These are phyloP conservation scores for Calycina herbarum DNA, from an alignment of 2,329 filamentous ascomycete genomes.

Conservation along the genomic window DNA sequence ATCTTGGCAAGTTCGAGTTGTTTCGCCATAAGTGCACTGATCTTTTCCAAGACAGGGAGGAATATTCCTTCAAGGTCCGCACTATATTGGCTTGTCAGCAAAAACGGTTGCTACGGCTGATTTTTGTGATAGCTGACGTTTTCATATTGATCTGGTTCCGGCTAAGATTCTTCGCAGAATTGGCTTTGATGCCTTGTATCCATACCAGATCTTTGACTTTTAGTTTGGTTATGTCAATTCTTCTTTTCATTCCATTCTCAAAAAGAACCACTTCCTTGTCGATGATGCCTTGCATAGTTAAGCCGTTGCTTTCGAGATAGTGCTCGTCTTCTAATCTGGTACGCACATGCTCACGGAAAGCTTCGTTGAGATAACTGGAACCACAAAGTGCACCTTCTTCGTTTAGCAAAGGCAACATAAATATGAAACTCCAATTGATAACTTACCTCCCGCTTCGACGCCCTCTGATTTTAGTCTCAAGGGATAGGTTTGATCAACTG, in stretches of 20 bases:
- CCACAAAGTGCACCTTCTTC: slow-evolving; percentile 15
- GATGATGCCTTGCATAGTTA: slow-evolving; percentile 16
- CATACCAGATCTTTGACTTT: not conserved
- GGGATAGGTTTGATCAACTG: slow-evolving; percentile 24
- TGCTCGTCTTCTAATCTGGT: slow-evolving; percentile 16
- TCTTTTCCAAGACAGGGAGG: slow-evolving; percentile 4
- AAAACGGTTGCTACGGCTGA: not conserved
- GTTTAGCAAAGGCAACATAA: not conserved
- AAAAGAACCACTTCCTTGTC: slow-evolving; percentile 17
- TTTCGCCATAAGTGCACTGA: slow-evolving; percentile 12
- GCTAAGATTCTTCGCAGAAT: slow-evolving; percentile 9
- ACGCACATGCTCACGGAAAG: slow-evolving; percentile 15
- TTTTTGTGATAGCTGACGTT: slow-evolving; percentile 9
- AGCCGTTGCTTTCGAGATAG: slow-evolving; percentile 15
- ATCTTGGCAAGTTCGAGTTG: slow-evolving; percentile 17
- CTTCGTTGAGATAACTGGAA: slow-evolving; percentile 25
- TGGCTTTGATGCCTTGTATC: slow-evolving; percentile 9
- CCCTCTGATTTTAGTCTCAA: slow-evolving; percentile 28
- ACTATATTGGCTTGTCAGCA: slow-evolving; percentile 2
- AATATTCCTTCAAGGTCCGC: slow-evolving; percentile 16
- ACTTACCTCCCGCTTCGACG: slow-evolving; percentile 25
- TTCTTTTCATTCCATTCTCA: slow-evolving; percentile 19
- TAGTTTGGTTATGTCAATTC: slow-evolving; percentile 11
- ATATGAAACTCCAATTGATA: not conserved
- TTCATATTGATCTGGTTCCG: slow-evolving; percentile 9